These are phyloP conservation scores for Alternaria brassicae DNA, from an alignment of 2,329 filamentous ascomycete genomes.

Conservation along the genomic window DNA sequence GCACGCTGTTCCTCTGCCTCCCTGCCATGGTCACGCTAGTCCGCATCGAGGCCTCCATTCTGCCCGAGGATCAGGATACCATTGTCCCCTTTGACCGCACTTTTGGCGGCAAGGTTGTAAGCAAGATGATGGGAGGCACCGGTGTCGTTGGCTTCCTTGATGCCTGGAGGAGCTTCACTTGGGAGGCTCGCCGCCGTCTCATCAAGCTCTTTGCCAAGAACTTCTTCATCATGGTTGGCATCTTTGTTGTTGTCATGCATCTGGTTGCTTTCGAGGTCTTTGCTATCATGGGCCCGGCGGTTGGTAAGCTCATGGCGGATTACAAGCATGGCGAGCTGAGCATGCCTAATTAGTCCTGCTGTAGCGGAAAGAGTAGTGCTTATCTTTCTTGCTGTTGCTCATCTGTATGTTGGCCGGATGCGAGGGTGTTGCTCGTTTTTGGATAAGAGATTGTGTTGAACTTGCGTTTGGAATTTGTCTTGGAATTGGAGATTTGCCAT, in stretches of 20 bases:
- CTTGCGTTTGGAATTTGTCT: not conserved
- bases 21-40: slow-evolving; percentile 78
- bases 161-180: slow-evolving; percentile 81
- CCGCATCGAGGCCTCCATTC: slow-evolving; percentile 85
- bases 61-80: slow-evolving; percentile 80
- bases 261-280: slow-evolving; percentile 62
- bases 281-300: slow-evolving; percentile 53
- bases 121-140: slow-evolving; percentile 74
- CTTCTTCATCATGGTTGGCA: slow-evolving; percentile 60
- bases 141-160: slow-evolving; percentile 75
- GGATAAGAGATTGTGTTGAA: not conserved
- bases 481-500: not conserved
- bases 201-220: slow-evolving; percentile 79
- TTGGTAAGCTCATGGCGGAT: slow-evolving; percentile 32
- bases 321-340: slow-evolving; percentile 22
- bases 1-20: slow-evolving; percentile 74
- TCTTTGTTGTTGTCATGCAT: slow-evolving; percentile 57
- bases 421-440: not conserved
- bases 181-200: slow-evolving; percentile 74
- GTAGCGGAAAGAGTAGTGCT: not conserved
- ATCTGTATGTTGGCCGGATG: not conserved
- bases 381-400: not conserved
- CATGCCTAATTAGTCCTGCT: not conserved
- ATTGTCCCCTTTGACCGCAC: slow-evolving; percentile 91
- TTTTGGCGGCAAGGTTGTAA: slow-evolving; percentile 77